Base-by-base conservation (phyloP, 2,329 filamentous ascomycete species). In the Dichotomopilus funicola region DNA sequence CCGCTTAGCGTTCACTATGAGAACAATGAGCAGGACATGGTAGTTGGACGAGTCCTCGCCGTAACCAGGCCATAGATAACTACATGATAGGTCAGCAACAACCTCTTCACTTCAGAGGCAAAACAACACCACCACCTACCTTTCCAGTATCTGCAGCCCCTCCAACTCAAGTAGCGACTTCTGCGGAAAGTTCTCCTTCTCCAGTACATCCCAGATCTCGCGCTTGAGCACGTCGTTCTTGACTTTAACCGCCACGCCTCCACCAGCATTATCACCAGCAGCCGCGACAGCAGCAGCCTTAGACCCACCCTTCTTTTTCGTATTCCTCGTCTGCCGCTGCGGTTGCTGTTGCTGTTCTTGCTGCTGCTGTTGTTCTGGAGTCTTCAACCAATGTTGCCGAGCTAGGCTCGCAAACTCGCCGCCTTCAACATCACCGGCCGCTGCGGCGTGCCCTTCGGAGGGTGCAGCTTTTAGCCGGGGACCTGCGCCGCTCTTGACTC, bases 21-120 rank as follows among this genome's bases (percentile, higher is more conserved):
- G 72, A 12, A 88, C 88, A 66, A 97, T 84, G 59, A 99, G 78
- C 37, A 97, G 77, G 53, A 96, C 87, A 70, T 99, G 92, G 66
- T 91, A 86, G 70, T 99, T 95, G 36, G 92, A 95, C 4, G 90
- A 84, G 65, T 94, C 85, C 61, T 95, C 89, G 10, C 81, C 85
- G 69, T 95, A 99, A 51, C 88, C 89, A 46, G 94, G 94, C 94
- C 94, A 99, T 34, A 99, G 79, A 68, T 95, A 97, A 67, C 89
- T 89, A 58, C 31, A 13, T 58, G 56, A 45, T 43, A 51, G 7
- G 60, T 72, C 56, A 72, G 68, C 37, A n/a, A 52, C 47, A 40
- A 19, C 1, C 11, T 38, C 8, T 34, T 2, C 8, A 19, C 13
- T 4, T 2, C 4, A 19, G 4, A 6, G 12, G 4, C 33, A 5